Evolutionary conservation across 73 alveolate genomes (phyloP), one percentile per base, ranked within the genome.

Genomic region (Paraurostyla sp.): DNA sequence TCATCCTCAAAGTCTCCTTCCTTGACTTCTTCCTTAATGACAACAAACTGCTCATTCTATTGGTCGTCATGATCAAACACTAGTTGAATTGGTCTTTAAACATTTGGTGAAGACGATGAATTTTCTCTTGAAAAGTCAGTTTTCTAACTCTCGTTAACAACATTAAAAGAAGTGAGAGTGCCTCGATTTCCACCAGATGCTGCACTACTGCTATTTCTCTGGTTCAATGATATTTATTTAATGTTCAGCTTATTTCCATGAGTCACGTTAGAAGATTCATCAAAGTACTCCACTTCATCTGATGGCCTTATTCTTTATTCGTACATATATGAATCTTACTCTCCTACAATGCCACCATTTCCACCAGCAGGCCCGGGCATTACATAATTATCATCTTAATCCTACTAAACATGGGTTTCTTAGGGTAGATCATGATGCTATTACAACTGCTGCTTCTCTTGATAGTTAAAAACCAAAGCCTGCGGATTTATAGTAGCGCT

Each of bases 231-330:
- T 20, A 13, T 56, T 6, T 25, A 35, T 18, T 32, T 18, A 6
- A 65, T 32, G 25, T 58, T 65, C 33, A 32, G 36, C 42, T 58
- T 65, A 40, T 65, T 38, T 0, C 23, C 58, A 6, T 38, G 38
- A 38, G 76, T 6, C 3, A 27, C 32, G 13, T 33, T 3, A 2
- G 78, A 13, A 18, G 13, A 35, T 6, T 52, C 13, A 13, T 25
- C 13, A 20, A 35, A 52, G 25, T 65, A 65, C 25, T 65, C 18
- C 7, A 65, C 82, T 38, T 65, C 82, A 35, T 65, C 82, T 1
- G 82, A 65, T 32, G 82, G 82, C 32, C 82, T 65, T 0, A 65
- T 25, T 38, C 82, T 33, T 38, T 22, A 0, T 22, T 65, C 82
- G 16, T 6, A 3, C 18, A 18, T 15, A 15, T 65, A 56, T 2